Base-by-base conservation (phyloP, 768 basidiomycete species). In the Boletus subparvulus region DNA sequence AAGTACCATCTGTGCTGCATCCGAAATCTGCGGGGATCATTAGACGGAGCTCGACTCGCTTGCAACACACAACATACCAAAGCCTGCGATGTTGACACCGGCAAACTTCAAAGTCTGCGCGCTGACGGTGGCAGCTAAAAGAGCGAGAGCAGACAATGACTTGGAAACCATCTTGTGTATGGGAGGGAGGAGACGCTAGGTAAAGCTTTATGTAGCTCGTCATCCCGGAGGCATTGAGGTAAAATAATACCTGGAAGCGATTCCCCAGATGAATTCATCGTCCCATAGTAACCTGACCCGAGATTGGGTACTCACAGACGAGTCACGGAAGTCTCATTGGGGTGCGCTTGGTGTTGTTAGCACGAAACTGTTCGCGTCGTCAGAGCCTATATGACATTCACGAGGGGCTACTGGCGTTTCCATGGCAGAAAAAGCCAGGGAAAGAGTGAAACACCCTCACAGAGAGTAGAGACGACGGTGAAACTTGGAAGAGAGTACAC, bases 81-180 rank as follows among this genome's bases (percentile, higher is more conserved):
- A 83, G 2, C 82, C 82, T 32, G 81, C 72, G 48, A 83, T 83
- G 63, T 83, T 83, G 24, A 83, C 73, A 49, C 83, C 80, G 9
- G 70, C 70, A 50, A 76, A 75, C 43, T 62, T 61, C 28, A 81
- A 66, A 19, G 55, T 44, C 10, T 70, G 65, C 4, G 54, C 70
- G 14, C 47, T 54, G 54, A 59, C 62, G 21, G 61, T 52, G n/a
- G 52, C 50, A 28, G 59, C 49, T 16, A 36, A 32, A 32, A 63
- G 42, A 24, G 39, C 43, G 8, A 68, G 36, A 32, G 48, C 39
- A 52, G 48, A 64, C 37, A 70, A 36, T 30, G 50, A 47, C 55
- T 47, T 65, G 54, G 58, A 49, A 28, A 50, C 35, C 66, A 72
- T 70, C 48, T 53, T 32, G 24, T 19, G 40, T 44, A 28, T 47